A percentile compares a stretch with the other conserved stretches of the same genome.
These are phyloP conservation scores for Phytophthora ohioensis DNA, from an alignment of 352 stramenopile genomes.

Conservation along the genomic window DNA sequence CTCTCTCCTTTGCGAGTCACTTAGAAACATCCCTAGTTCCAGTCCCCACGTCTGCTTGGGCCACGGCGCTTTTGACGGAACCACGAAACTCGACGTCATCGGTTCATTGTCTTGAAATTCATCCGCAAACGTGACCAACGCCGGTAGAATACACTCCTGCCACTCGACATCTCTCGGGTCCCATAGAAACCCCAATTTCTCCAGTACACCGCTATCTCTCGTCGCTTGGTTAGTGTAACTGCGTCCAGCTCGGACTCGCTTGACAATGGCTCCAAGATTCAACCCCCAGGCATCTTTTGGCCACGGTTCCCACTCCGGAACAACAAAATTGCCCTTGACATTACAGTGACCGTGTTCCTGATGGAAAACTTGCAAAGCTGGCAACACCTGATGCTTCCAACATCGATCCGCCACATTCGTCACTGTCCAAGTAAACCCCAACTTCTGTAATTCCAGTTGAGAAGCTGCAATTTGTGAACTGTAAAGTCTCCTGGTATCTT, in stretches of 20 bases:
- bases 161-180: conserved; percentile 33
- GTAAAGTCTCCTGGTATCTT: conserved; percentile 34
- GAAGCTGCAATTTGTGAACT: conserved; percentile 21
- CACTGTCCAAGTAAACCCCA: conserved; percentile 34
- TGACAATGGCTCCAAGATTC: conserved; percentile 38
- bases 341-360: conserved; percentile 35
- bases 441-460: conserved; percentile 23
- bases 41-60: conserved; percentile 39
- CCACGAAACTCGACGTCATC: conserved; percentile 30
- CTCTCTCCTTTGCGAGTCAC: conserved; percentile 31
- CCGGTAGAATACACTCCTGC: conserved; percentile 40
- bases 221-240: conserved; percentile 28
- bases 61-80: conserved; percentile 30
- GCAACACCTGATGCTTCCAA: conserved; percentile 38
- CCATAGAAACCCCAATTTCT: conserved; percentile 33
- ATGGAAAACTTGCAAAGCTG: conserved; percentile 27
- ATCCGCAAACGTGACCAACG: conserved; percentile 38
- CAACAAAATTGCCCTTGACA: conserved; percentile 27
- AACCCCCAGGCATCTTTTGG: conserved; percentile 24
- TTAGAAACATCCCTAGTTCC: conserved; percentile 32
- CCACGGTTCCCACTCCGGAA: conserved; percentile 32
- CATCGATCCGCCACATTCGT: conserved; percentile 31
- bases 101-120: conserved; percentile 27
- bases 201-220: conserved; percentile 17
- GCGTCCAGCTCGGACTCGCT: conserved; percentile 23